A percentile compares a stretch with the other conserved stretches of the same genome.
Conservation (phyloP, 2,329 filamentous ascomycete genomes). For the Aspergillus ibericus region DNA sequence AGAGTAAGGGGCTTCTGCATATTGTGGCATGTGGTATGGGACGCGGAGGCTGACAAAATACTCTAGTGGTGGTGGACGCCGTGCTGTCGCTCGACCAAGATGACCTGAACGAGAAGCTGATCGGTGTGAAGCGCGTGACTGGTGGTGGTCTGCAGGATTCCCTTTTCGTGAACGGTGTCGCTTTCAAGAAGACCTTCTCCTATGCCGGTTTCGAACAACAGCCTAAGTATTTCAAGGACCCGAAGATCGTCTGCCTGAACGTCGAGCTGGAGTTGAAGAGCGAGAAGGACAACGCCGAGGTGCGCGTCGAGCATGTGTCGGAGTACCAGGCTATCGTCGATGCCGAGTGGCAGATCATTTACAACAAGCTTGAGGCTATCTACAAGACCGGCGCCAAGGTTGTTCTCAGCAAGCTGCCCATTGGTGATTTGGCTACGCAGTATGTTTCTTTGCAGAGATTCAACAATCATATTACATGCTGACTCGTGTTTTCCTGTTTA, state of each 20-base stretch:
- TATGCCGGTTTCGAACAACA: constrained; percentile 99
- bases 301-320: constrained; percentile 95
- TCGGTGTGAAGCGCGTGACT: constrained; percentile 97
- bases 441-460: constrained; percentile 34
- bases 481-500: background rate
- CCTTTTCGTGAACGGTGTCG: constrained; percentile 94
- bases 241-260: constrained; percentile 95
- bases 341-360: constrained; percentile 99
- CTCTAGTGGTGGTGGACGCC: constrained; percentile 90
- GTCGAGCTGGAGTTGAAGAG: constrained; percentile 98
- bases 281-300: constrained; percentile 98
- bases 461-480: background rate
- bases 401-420: constrained; percentile 93
- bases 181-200: constrained; percentile 99
- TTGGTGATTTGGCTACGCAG: constrained; percentile 95
- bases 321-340: constrained; percentile 99
- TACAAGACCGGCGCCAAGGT: constrained; percentile 96
- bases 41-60: constrained; percentile 17
- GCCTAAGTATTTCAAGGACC: constrained; percentile 90
- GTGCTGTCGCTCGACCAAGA: constrained; percentile 94
- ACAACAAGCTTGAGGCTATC: constrained; percentile 95
- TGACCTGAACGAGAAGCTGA: constrained; percentile 95
- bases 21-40: background rate
- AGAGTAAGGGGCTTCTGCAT: constrained; percentile 61
- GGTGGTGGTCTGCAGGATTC: constrained; percentile 95